Evolutionary conservation across 192 early-diverging fungal genomes (phyloP).

Genomic region (Dimargaris xerosporica): DNA sequence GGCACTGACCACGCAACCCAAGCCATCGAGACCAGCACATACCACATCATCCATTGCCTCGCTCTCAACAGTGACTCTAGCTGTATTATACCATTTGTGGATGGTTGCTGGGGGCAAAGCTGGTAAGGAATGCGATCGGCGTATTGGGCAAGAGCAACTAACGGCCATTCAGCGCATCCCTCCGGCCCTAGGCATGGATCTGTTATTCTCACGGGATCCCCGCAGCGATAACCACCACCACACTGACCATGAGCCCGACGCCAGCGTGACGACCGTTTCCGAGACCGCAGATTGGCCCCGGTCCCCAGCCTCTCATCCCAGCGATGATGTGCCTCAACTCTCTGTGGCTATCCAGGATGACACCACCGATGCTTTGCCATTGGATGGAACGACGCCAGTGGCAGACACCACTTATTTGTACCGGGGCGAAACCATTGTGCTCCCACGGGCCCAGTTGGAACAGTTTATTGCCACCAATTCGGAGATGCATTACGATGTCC

Average conservation of each 20-base stretch:
- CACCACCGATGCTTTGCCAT: conserved; percentile 14
- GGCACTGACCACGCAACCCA: background rate
- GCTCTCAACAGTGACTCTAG: background rate
- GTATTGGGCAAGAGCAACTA: conserved; percentile 28
- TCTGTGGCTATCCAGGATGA: too few relatives aligned
- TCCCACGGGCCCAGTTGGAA: conserved; percentile 31
- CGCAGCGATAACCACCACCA: too few relatives aligned
- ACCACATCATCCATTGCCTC: background rate
- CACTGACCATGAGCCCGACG: too few relatives aligned
- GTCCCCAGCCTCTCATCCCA: too few relatives aligned
- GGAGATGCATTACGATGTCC: conserved; percentile 29
- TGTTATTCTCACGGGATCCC: too few relatives aligned
- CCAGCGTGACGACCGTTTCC: too few relatives aligned
- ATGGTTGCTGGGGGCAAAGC: conserved; percentile 47
- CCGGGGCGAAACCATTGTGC: conserved; percentile 25
- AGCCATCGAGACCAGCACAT: background rate
- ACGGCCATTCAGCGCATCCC: conserved; percentile 40
- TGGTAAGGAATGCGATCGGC: conserved; percentile 33
- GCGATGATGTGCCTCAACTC: too few relatives aligned
- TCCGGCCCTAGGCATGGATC: background rate
- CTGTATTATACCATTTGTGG: conserved; percentile 45
- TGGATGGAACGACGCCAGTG: conserved; percentile 13
- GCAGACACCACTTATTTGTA: conserved; percentile 32
- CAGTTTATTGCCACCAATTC: background rate
- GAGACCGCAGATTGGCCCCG: too few relatives aligned